Base-by-base conservation (phyloP, 2,329 filamentous ascomycete species). In the Ascochyta fabae region DNA sequence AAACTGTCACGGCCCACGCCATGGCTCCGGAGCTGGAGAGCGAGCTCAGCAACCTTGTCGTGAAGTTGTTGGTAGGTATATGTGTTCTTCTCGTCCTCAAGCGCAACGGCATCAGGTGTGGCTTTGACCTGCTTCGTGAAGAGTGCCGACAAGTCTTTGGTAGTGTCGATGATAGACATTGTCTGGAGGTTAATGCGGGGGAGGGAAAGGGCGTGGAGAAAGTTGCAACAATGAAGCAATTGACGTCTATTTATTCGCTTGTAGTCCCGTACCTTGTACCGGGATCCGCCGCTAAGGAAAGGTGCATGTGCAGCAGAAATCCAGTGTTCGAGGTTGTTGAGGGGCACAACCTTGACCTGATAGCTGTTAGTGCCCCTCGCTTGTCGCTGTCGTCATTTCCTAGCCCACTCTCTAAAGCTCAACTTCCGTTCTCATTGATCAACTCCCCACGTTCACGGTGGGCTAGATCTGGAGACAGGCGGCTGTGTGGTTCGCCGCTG, bases 1-100 rank as follows among this genome's bases (percentile, higher is more conserved):
- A 92, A 82, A 62, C 82, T 83, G 74, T 94, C 89, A 56, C 89
- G 87, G 53, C 85, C 83, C 50, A 93, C 89, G 39, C 89, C 88
- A 76, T 88, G 82, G 50, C 79, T 75, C 39, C 86, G 87, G 46
- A 94, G 83, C 41, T 83, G 84, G 65, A 80, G 78, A 52, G 88
- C 83, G 53, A 93, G 84, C n/a, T 78, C 77, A 55, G 83, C 83
- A 41, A 90, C 88, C 72, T 87, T 85, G 44, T 81, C 75, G 69
- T 92, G 88, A 53, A 94, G 83, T 78, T 92, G 83, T 42, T 83
- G 81, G 73, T 94, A 94, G 45, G 89, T 92, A 70, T 90, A 87
- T 45, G 79, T 84, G 54, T 80, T 79, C 35, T 77, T 79, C 60
- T 87, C 88, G 75, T 93, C 90, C 72, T 93, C 89, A 51, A 92